Evolutionary conservation across 441 rosid species (phyloP).

Genomic region (Erysimum cheiri): DNA sequence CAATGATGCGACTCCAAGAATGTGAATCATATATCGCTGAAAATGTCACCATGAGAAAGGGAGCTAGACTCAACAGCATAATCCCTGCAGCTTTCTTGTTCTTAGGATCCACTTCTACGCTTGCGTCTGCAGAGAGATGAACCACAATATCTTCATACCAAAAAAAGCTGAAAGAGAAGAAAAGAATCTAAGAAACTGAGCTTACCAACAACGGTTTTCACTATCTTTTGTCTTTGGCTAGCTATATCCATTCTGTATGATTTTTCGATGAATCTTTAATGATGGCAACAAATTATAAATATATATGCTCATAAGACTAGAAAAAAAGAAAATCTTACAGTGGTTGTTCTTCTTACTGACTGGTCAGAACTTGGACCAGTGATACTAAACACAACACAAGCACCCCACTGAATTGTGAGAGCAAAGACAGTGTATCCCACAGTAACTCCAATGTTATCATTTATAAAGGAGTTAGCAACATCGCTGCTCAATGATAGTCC

Average conservation of each 20-base stretch:
- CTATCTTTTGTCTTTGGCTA: slow-evolving; percentile 4
- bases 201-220: slow-evolving; percentile 27
- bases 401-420: slow-evolving; percentile 34
- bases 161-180: not conserved
- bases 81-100: slow-evolving; percentile 34
- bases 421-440: slow-evolving; percentile 28
- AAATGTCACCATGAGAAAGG: slow-evolving; percentile 33
- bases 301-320: not conserved
- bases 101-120: slow-evolving; percentile 24
- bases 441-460: slow-evolving; percentile 16
- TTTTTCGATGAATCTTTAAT: not conserved
- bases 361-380: not conserved
- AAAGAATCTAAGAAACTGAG: not conserved
- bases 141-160: slow-evolving; percentile 1
- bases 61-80: slow-evolving; percentile 31
- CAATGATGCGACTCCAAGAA: slow-evolving; percentile 29
- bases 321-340: not conserved
- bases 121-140: slow-evolving; percentile 14
- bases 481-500: slow-evolving; percentile 27
- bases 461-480: slow-evolving; percentile 3
- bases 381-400: slow-evolving; percentile 21
- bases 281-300: not conserved
- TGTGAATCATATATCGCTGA: slow-evolving; percentile 26
- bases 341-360: slow-evolving; percentile 7
- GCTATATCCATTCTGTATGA: not conserved